Conservation (phyloP, 2,329 filamentous ascomycete genomes). For the Sporothrix protearum region DNA sequence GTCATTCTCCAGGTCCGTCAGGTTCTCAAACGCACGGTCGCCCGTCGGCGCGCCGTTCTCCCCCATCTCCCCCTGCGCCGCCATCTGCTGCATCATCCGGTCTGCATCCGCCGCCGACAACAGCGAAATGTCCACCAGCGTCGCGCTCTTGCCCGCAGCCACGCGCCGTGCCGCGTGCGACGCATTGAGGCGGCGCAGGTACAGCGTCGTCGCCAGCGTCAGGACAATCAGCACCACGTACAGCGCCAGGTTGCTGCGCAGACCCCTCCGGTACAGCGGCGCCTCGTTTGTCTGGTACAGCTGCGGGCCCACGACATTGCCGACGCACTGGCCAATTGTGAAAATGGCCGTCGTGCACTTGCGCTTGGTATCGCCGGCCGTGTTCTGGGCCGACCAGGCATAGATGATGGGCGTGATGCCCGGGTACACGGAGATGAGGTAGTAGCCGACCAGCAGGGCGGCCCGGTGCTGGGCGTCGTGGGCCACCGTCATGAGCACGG, state of each 20-base stretch:
- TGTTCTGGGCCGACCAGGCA: slow-evolving; percentile 60
- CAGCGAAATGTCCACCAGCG: slow-evolving; percentile 25
- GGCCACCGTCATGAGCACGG: slow-evolving; percentile 32
- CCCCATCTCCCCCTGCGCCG: slow-evolving; percentile 1
- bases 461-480: slow-evolving; percentile 27
- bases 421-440: slow-evolving; percentile 28
- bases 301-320: slow-evolving; percentile 60
- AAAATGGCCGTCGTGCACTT: slow-evolving; percentile 64
- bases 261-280: slow-evolving; percentile 54
- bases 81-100: slow-evolving; percentile 21
- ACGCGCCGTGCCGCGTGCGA: slow-evolving; percentile 23
- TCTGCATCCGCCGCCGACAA: slow-evolving; percentile 23
- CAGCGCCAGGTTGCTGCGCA: slow-evolving; percentile 57
- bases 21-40: slow-evolving; percentile 27
- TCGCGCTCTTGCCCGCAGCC: slow-evolving; percentile 27
- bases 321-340: slow-evolving; percentile 62
- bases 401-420: slow-evolving; percentile 54
- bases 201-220: slow-evolving; percentile 4
- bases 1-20: slow-evolving; percentile 30
- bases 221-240: slow-evolving; percentile 43
- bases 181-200: slow-evolving; percentile 23
- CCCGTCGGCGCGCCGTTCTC: slow-evolving; percentile 19
- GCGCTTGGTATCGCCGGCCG: slow-evolving; percentile 66
- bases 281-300: slow-evolving; percentile 58
- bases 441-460: slow-evolving; percentile 34